Percentiles rank a stretch among this genome's conserved stretches.
Evolutionary conservation across 2,329 filamentous ascomycete species (phyloP).

Genomic region (Penicillium decumbens): DNA sequence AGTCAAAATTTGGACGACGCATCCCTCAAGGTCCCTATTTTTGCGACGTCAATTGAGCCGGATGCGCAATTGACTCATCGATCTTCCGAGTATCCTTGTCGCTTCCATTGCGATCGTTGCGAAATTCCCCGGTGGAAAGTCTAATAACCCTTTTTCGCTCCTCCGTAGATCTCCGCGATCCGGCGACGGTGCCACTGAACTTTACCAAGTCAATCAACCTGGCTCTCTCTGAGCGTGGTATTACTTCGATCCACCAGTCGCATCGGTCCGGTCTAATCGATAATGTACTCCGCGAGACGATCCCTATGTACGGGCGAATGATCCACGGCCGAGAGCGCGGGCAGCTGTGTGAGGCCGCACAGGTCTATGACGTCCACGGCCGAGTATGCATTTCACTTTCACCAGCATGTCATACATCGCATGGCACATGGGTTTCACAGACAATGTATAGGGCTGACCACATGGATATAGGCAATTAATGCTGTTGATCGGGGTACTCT

Average conservation of each 20-base stretch:
- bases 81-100: neutral
- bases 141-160: conserved; percentile 10
- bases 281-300: conserved; percentile 68
- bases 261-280: conserved; percentile 65
- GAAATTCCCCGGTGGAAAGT: conserved; percentile 13
- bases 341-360: conserved; percentile 68
- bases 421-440: neutral
- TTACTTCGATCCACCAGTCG: conserved; percentile 75
- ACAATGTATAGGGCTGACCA: neutral
- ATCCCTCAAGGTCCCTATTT: conserved; percentile 10
- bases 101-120: conserved; percentile 7
- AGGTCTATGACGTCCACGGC: conserved; percentile 85
- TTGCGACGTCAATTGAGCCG: neutral
- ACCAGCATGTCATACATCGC: conserved; percentile 1
- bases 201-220: conserved; percentile 99
- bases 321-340: conserved; percentile 72
- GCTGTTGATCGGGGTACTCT: conserved; percentile 80
- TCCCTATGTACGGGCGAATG: conserved; percentile 96
- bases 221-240: conserved; percentile 86
- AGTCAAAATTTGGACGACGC: conserved; percentile 5
- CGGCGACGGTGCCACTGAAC: conserved; percentile 77
- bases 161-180: conserved; percentile 73
- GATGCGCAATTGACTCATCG: neutral
- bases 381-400: conserved; percentile 53
- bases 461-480: conserved; percentile 62